Base-by-base conservation (phyloP, 768 basidiomycete genomes). In the Boletellus ananas region DNA sequence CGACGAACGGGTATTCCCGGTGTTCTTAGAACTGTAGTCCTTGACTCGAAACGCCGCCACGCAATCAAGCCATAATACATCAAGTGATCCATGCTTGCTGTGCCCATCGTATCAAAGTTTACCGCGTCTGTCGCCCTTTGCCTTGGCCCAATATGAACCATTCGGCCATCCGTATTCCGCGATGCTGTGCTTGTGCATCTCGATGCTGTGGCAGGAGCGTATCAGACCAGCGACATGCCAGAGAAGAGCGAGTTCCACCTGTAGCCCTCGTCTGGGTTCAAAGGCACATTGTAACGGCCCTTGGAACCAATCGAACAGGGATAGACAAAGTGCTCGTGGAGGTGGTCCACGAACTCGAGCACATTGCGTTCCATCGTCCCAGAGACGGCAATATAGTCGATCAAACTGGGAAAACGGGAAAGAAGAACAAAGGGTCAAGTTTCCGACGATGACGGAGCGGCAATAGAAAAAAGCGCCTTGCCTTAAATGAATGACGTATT, bases 281-380 rank as follows among this genome's bases (percentile, higher is more conserved):
- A 70, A 0, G 93, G 93, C 4, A 94, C 88, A 59, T 93, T 94
- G 69, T 96, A 97, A 35, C 91, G 76, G 35, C 94, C 94, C 14
- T 77, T 77, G 2, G 70, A 54, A 70, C 94, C 96, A 72, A 97
- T 91, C 16, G 90, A 87, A 60, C 89, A 90, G 2, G 92, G 93
- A 52, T 83, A 83, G 37, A 85, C 72, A 71, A 96, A 98, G 65
- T 96, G 90, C 61, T 97, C 92, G 69, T 98, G 94, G 34, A 97
- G 75, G 67, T 96, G 94, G 64, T 92, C 86, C 29, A 85, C 87
- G 56, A 81, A 90, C 68, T 92, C 94, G 35, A 97, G 83, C 4
- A 96, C 94, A 64, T 97, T 96, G 43, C 89, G 82, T 59, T 95
- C 92, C 85, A 94, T 94, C 17, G 84, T 79, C 2, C 93, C 94